Evolutionary conservation across 2,329 filamentous ascomycete genomes (phyloP).

Genomic region (Sporothrix mexicana): DNA sequence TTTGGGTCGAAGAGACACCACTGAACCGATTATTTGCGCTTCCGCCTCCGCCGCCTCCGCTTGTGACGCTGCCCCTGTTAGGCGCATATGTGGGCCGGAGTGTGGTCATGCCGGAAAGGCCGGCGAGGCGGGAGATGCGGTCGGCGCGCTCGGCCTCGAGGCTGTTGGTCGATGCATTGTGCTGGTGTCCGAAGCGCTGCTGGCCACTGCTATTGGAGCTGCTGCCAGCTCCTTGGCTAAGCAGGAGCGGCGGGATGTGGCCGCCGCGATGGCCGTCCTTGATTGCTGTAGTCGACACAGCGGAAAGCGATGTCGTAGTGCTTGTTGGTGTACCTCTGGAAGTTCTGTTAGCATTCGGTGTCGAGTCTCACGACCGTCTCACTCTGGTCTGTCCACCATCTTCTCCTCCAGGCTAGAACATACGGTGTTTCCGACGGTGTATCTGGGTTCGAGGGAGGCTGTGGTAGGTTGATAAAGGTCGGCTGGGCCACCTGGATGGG

Average conservation of each 20-base stretch:
- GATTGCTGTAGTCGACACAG: slow-evolving; percentile 91
- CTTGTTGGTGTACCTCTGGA: slow-evolving; percentile 88
- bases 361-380: neutral
- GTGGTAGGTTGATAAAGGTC: slow-evolving; percentile 83
- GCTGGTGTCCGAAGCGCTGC: slow-evolving; percentile 61
- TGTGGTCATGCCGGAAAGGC: slow-evolving; percentile 84
- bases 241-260: slow-evolving; percentile 35
- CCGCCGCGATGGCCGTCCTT: slow-evolving; percentile 94
- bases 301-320: slow-evolving; percentile 87
- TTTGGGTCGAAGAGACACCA: slow-evolving; percentile 48
- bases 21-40: slow-evolving; percentile 15
- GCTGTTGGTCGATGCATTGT: slow-evolving; percentile 69
- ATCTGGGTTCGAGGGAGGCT: slow-evolving; percentile 78
- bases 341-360: slow-evolving; percentile 29
- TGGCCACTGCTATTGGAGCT: slow-evolving; percentile 50
- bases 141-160: slow-evolving; percentile 92
- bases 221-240: slow-evolving; percentile 43
- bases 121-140: slow-evolving; percentile 90
- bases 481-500: slow-evolving; percentile 50
- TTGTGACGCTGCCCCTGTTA: slow-evolving; percentile 39
- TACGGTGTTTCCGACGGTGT: slow-evolving; percentile 92
- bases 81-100: slow-evolving; percentile 56
- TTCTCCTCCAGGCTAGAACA: slow-evolving; percentile 46
- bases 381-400: neutral
- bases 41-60: slow-evolving; percentile 40